Base-by-base conservation (phyloP, 305 asterid genomes). In the Solanum chacoense region DNA sequence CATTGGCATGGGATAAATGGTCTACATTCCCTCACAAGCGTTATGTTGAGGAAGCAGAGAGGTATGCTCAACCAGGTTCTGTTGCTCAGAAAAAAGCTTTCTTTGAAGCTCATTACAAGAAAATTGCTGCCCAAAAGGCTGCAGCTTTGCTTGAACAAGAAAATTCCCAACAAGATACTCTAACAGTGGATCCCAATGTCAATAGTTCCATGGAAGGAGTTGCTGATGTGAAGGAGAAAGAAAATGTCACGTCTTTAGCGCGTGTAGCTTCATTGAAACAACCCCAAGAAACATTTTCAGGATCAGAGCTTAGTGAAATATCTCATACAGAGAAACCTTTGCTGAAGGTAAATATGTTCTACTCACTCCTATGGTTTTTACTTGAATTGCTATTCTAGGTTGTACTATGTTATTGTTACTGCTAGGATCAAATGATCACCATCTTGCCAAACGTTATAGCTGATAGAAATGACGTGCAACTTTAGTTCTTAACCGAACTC, bases 91-190 rank as follows among this genome's bases (percentile, higher is more conserved):
- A 95, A 88, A 97, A 97, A 86, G 99, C 98, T 34, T 97, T 96
- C 92, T 97, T 97, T 67, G 99, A 97, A 93, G 99, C 99, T 88
- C 98, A 96, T 90, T 97, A 94, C 94, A 97, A 93, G 96, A 93
- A 91, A 88, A 94, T 95, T 86, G 99, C 98, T 32, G 98, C 98
- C 32, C 93, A 92, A 84, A 95, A 94, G 74, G 98, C 98, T 0
- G 98, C 96, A 5, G 98, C 98, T 26, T 87, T 92, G 90, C 94
- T 94, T 13, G 95, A 95, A 90, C 94, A 91, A 88, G 93, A 91
- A 81, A 93, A 90, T 88, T 90, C 72, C 6, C 69, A 81, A 45
- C 11, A 45, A 81, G 72, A 45, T 6, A 13, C 20, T 65, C 24
- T 42, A 28, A 71, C 16, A 42, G 38, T 77, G 18, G 84, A 77